Evolutionary conservation across 2,329 filamentous ascomycete genomes (phyloP).

Genomic region (Diaporthe ilicicola): DNA sequence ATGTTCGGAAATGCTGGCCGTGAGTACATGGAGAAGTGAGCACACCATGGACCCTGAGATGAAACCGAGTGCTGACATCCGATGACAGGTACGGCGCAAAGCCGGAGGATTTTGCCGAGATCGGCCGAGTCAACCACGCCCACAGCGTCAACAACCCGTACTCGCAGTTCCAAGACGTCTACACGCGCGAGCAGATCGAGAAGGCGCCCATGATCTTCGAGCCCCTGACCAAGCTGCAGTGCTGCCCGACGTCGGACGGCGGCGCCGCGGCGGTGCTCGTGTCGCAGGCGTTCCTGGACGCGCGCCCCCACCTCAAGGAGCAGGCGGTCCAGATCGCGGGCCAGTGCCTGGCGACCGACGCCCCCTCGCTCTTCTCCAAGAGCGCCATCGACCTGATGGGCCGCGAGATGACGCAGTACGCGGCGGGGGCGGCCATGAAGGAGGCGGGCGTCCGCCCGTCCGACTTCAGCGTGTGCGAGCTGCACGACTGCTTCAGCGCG

Average conservation of each 20-base stretch:
- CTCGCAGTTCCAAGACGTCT: conserved; percentile 95
- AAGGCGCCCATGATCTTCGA: conserved; percentile 80
- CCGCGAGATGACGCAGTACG: conserved; percentile 81
- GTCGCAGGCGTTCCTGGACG: conserved; percentile 87
- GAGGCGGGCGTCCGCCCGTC: conserved; percentile 75
- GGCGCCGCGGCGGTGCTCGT: conserved; percentile 89
- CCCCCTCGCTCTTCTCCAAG: conserved; percentile 78
- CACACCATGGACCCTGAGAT: neutral
- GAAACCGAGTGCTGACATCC: neutral
- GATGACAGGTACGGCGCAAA: conserved; percentile 78
- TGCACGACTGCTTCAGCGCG: conserved; percentile 96
- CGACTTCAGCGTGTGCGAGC: conserved; percentile 85
- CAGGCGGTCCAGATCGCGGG: conserved; percentile 92
- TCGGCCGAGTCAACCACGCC: conserved; percentile 89
- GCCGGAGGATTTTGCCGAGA: conserved; percentile 90
- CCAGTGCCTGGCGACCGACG: conserved; percentile 87
- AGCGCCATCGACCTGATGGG: conserved; percentile 90
- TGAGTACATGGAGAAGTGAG: conserved; percentile 93
- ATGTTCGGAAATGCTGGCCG: conserved; percentile 94
- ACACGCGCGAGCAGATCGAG: conserved; percentile 84
- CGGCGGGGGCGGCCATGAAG: conserved; percentile 72
- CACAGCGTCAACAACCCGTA: conserved; percentile 95
- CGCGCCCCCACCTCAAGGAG: conserved; percentile 79
- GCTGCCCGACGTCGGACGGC: conserved; percentile 95
- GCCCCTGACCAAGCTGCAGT: conserved; percentile 96